Evolutionary conservation across 2,329 filamentous ascomycete genomes (phyloP).

Genomic region (Aspergillus spinulosporus): DNA sequence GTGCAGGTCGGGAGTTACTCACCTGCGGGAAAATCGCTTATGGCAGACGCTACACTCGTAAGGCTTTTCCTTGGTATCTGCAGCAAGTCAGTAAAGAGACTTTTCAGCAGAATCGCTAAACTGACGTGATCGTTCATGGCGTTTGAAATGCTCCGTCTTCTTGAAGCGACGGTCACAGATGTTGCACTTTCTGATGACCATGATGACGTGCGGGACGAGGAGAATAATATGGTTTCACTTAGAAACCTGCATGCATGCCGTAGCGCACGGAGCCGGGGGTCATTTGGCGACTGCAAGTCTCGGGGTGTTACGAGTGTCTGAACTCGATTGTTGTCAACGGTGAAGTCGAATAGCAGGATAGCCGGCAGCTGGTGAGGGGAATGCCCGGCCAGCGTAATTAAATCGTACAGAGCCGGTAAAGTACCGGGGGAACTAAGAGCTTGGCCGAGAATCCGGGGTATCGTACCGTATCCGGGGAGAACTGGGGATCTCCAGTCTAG

Average conservation of each 20-base stretch:
- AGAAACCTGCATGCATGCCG: conserved; percentile 5
- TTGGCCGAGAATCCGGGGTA: conserved; percentile 3
- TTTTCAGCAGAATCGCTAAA: conserved; percentile 17
- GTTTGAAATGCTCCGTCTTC: conserved; percentile 58
- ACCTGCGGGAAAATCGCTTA: conserved; percentile 58
- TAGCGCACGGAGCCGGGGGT: not conserved
- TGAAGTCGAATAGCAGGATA: not conserved
- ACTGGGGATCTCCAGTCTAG: not conserved
- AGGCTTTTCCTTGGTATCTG: conserved; percentile 57
- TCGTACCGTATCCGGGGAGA: conserved; percentile 7
- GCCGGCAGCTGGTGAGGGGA: conserved; percentile 2
- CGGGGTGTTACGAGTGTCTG: no score
- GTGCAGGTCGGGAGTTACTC: conserved; percentile 3
- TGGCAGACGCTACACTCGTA: conserved; percentile 56
- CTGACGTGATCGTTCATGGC: conserved; percentile 57
- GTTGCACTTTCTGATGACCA: conserved; percentile 47
- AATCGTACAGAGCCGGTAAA: not conserved
- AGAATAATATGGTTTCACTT: not conserved
- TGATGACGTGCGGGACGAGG: conserved; percentile 27
- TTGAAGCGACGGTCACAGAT: conserved; percentile 57
- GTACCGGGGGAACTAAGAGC: not conserved
- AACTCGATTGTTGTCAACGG: not conserved
- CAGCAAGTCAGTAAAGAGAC: not conserved
- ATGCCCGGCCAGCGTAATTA: not conserved
- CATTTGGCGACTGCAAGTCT: not conserved